phyloP scores from a whole-genome alignment of 2,329 filamentous ascomycete species.

The Ploettnerulaceae sp. region DNA sequence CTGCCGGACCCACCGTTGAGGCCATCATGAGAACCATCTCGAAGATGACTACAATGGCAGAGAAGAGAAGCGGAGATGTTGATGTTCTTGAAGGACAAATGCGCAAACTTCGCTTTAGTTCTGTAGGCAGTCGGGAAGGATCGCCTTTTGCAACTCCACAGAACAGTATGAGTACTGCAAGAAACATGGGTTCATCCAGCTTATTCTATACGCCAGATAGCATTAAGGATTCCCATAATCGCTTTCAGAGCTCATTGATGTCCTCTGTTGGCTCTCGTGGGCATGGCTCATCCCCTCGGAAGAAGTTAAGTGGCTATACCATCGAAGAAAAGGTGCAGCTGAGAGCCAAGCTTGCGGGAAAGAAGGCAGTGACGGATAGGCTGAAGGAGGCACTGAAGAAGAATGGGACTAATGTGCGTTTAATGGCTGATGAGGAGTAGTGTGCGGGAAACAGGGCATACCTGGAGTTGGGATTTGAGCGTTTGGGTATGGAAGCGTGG shows the following conservation, averaged over 20 bases:
- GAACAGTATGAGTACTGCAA: conserved; percentile 24
- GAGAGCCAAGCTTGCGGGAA: conserved; percentile 48
- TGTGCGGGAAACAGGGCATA: conserved; percentile 1
- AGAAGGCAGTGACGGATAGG: conserved; percentile 49
- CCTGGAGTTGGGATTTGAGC: conserved; percentile 8
- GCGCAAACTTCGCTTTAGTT: conserved; percentile 58
- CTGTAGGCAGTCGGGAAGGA: conserved; percentile 40
- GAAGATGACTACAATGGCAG: conserved; percentile 89
- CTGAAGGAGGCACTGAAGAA: conserved; percentile 37
- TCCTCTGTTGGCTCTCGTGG: conserved; percentile 25
- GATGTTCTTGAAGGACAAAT: conserved; percentile 86
- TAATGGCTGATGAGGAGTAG: conserved; percentile 28
- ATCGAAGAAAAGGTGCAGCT: conserved; percentile 53
- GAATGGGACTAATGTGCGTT: conserved; percentile 28
- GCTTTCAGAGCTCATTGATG: conserved; percentile 30
- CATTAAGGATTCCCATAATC: conserved; percentile 22
- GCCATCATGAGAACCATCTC: conserved; percentile 85
- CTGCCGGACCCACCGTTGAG: conserved; percentile 69
- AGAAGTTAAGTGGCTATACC: conserved; percentile 58
- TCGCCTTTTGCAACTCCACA: conserved; percentile 38
- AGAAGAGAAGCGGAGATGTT: conserved; percentile 86
- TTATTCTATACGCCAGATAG: conserved; percentile 32
- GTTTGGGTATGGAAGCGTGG: background rate
- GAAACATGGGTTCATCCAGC: conserved; percentile 24
- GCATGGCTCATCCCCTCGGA: conserved; percentile 40